phyloP scores from a whole-genome alignment of 345 rosid species.

The Citrus inodora region DNA sequence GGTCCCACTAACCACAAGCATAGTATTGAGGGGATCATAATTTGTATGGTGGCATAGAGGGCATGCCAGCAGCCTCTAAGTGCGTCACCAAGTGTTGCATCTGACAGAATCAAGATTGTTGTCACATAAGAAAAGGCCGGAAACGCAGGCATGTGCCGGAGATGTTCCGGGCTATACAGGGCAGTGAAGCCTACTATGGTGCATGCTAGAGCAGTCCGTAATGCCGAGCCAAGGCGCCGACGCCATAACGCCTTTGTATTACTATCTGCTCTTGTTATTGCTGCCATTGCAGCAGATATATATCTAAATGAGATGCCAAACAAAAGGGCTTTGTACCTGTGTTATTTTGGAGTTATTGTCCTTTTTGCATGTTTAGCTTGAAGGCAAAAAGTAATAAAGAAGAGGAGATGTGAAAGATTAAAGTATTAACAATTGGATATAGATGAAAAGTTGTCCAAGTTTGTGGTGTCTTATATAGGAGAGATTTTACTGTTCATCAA shows the following conservation, averaged over 20 bases:
- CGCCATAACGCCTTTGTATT: conserved; percentile 21
- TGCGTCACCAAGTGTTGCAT: conserved; percentile 63
- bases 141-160: conserved; percentile 32
- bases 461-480: not conserved
- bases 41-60: conserved; percentile 49
- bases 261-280: not conserved
- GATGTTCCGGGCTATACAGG: conserved; percentile 48
- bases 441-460: not conserved
- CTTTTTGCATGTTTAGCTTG: not conserved
- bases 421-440: not conserved
- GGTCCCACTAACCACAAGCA: conserved; percentile 47
- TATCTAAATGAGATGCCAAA: not conserved
- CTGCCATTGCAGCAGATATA: not conserved
- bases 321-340: not conserved
- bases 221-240: conserved; percentile 38
- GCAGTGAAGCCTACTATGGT: conserved; percentile 55
- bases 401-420: not conserved
- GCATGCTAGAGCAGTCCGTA: conserved; percentile 66
- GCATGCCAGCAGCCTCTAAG: conserved; percentile 54
- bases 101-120: conserved; percentile 59
- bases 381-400: not conserved
- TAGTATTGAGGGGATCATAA: conserved; percentile 31
- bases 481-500: no score
- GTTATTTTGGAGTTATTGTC: not conserved
- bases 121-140: conserved; percentile 77